Conservation (phyloP, 2,329 filamentous ascomycete species). For the Leptosphaerulina australis region DNA sequence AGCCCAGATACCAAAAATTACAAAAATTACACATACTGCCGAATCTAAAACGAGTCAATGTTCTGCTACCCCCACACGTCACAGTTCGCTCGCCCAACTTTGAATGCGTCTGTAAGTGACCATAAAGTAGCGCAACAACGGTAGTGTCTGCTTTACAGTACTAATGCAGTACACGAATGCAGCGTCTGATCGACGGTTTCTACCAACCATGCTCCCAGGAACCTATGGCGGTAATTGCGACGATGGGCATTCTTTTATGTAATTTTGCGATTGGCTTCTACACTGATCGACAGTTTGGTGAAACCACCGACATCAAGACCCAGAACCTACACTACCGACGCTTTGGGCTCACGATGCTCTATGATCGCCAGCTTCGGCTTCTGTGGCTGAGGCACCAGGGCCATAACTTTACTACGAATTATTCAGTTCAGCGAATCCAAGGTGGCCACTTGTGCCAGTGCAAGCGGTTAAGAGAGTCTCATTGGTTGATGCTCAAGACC, state of each 20-base stretch:
- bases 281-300: conserved; percentile 5
- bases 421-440: conserved; percentile 2
- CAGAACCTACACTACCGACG: conserved; percentile 1
- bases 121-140: background rate
- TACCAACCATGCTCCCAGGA: too few relatives aligned
- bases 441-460: background rate
- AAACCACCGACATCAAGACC: conserved; percentile 3
- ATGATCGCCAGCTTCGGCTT: conserved; percentile 8
- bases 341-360: background rate
- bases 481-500: background rate
- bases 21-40: background rate
- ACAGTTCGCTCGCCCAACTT: too few relatives aligned
- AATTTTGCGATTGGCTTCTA: background rate
- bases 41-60: too few relatives aligned
- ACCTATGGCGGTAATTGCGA: background rate
- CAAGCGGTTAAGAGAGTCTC: background rate
- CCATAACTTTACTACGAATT: background rate
- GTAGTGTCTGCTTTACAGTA: background rate
- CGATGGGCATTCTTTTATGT: background rate
- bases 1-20: background rate
- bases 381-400: conserved; percentile 2
- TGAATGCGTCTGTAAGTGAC: background rate
- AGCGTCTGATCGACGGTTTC: background rate
- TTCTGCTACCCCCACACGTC: too few relatives aligned
- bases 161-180: background rate